A percentile compares a stretch with the other conserved stretches of the same genome.
Evolutionary conservation across 1,139 yeast genomes (phyloP).

Genomic region (Kluyveromyces sp.): DNA sequence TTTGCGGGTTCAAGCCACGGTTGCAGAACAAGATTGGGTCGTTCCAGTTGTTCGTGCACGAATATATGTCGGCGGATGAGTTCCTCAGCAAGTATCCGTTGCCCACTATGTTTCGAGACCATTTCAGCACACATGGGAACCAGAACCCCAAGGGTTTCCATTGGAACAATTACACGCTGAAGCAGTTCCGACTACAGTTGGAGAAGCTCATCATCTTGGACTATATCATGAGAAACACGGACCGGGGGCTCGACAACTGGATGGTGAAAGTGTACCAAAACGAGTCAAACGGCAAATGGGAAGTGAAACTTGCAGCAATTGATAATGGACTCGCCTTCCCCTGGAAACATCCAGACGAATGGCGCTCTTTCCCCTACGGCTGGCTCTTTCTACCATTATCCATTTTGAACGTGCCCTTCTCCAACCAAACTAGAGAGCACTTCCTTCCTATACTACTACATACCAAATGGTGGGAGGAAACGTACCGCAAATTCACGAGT

Average conservation of each 20-base stretch:
- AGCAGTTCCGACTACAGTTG: conserved; percentile 52
- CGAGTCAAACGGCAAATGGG: conserved; percentile 31
- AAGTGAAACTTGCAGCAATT: conserved; percentile 59
- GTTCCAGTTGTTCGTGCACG: conserved; percentile 55
- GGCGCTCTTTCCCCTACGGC: conserved; percentile 76
- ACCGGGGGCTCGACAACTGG: conserved; percentile 72
- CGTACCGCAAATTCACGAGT: conserved; percentile 40
- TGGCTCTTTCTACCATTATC: conserved; percentile 65
- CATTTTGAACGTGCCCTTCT: conserved; percentile 62
- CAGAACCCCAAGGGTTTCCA: conserved; percentile 28
- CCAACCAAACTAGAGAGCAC: conserved; percentile 47
- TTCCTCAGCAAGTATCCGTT: conserved; percentile 52
- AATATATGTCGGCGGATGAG: conserved; percentile 53
- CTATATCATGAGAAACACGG: conserved; percentile 69
- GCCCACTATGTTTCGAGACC: conserved; percentile 33
- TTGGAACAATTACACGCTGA: conserved; percentile 48
- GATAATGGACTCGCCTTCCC: conserved; percentile 74
- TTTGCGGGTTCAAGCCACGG: conserved; percentile 13
- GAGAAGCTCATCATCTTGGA: conserved; percentile 67
- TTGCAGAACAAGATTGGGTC: conserved; percentile 49
- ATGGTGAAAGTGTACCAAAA: conserved; percentile 46
- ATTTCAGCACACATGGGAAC: neutral
- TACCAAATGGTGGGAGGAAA: conserved; percentile 64
- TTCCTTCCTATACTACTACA: conserved; percentile 55
- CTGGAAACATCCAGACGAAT: conserved; percentile 79